phyloP scores from a whole-genome alignment of 805 yeast genomes.

The Suhomyces sp. region DNA sequence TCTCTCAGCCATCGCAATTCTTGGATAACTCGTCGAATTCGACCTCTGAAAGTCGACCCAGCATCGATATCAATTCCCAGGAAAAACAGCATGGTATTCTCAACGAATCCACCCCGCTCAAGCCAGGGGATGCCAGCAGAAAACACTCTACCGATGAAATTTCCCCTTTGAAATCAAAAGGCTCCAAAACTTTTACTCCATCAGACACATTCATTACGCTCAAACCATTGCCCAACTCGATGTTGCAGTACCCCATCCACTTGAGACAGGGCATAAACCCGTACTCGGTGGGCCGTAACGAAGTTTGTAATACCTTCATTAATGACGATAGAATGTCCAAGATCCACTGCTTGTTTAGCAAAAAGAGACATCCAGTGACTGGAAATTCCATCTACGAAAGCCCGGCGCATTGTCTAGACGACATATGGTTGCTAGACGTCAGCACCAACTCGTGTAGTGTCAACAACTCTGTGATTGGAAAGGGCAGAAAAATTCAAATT shows the following conservation, averaged over 20 bases:
- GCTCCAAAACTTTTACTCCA: constrained; percentile 28
- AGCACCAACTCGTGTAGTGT: constrained; percentile 80
- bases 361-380: constrained; percentile 57
- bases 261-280: constrained; percentile 68
- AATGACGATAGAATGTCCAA: constrained; percentile 79
- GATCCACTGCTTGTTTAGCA: constrained; percentile 69
- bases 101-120: background rate
- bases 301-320: constrained; percentile 57
- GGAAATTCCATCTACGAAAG: constrained; percentile 55
- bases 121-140: background rate
- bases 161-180: background rate
- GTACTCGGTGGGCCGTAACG: constrained; percentile 72
- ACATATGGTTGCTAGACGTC: constrained; percentile 75
- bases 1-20: constrained; percentile 11
- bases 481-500: constrained; percentile 59
- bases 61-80: background rate
- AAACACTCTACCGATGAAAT: constrained; percentile 3
- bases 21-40: background rate
- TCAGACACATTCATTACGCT: constrained; percentile 59
- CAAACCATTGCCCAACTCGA: constrained; percentile 31
- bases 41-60: background rate
- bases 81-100: background rate
- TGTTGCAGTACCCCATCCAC: constrained; percentile 45
- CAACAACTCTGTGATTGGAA: constrained; percentile 56
- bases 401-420: constrained; percentile 72